Conservation (phyloP, 2,329 filamentous ascomycete genomes). For the Davidsoniella eucalypti region DNA sequence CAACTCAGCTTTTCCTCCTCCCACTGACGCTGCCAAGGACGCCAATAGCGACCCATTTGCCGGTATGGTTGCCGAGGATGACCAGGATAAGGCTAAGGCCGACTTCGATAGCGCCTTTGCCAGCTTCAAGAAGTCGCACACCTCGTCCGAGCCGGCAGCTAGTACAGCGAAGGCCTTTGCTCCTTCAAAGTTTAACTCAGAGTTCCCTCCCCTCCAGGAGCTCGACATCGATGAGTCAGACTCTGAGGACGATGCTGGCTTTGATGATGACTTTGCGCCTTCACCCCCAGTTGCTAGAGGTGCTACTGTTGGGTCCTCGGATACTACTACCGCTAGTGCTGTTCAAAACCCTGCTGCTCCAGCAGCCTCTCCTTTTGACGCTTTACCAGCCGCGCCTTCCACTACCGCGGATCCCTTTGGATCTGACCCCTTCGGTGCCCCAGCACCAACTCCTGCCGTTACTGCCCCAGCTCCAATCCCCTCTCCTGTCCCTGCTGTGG, state of each 20-base stretch:
- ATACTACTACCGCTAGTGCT: slow-evolving; percentile 17
- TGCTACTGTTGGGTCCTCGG: slow-evolving; percentile 16
- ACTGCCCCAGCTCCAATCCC: slow-evolving; percentile 16
- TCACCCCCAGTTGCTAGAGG: slow-evolving; percentile 27
- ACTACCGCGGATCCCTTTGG: slow-evolving; percentile 25
- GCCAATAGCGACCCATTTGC: slow-evolving; percentile 4
- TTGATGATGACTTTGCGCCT: slow-evolving; percentile 83
- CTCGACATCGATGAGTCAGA: slow-evolving; percentile 77
- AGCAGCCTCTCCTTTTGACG: slow-evolving; percentile 4
- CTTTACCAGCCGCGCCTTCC: slow-evolving; percentile 16
- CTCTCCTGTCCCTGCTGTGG: slow-evolving; percentile 15
- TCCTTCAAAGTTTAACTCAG: slow-evolving; percentile 45
- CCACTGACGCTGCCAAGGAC: slow-evolving; percentile 1
- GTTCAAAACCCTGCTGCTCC: slow-evolving; percentile 15
- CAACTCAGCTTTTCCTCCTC: slow-evolving; percentile 8
- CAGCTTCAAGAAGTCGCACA: slow-evolving; percentile 43
- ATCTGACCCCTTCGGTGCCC: slow-evolving; percentile 16
- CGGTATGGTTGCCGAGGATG: slow-evolving; percentile 29
- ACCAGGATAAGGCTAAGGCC: slow-evolving; percentile 49
- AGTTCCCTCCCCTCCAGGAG: slow-evolving; percentile 90
- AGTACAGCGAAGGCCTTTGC: slow-evolving; percentile 24
- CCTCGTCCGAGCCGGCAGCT: slow-evolving; percentile 16
- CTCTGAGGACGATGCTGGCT: slow-evolving; percentile 61
- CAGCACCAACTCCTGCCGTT: slow-evolving; percentile 16
- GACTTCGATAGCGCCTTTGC: slow-evolving; percentile 80